A percentile compares a stretch with the other conserved stretches of the same genome.
phyloP scores from a whole-genome alignment of 2,329 filamentous ascomycete species.

The Fusarium beomiforme region DNA sequence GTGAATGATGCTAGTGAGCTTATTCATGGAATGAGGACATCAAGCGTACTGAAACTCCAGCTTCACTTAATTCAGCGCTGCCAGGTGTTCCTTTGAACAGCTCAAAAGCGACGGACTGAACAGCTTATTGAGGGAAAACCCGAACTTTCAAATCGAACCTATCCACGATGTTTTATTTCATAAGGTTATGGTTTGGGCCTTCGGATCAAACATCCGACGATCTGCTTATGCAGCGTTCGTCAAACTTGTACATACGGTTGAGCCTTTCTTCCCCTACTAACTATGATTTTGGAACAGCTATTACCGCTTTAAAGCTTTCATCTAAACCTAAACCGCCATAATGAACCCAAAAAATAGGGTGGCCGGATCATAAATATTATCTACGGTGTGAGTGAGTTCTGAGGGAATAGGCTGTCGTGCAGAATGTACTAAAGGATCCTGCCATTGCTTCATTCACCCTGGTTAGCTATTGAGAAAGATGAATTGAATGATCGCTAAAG shows the following conservation, averaged over 20 bases:
- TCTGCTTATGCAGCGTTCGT: background rate
- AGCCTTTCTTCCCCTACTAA: background rate
- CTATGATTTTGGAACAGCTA: background rate
- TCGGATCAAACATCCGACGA: background rate
- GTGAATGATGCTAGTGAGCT: background rate
- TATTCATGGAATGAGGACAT: background rate
- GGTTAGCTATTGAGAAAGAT: too few species aligned
- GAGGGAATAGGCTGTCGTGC: background rate
- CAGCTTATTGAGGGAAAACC: background rate
- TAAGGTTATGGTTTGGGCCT: background rate
- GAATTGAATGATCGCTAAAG: too few species aligned
- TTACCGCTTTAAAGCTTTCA: too few species aligned
- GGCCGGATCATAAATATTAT: background rate
- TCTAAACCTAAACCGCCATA: background rate
- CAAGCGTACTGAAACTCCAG: background rate
- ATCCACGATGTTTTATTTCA: background rate
- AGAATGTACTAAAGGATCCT: background rate
- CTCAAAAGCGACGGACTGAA: background rate
- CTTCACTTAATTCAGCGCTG: background rate
- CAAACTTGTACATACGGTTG: background rate
- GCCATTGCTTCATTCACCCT: background rate
- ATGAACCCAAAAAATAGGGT: background rate
- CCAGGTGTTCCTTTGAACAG: background rate
- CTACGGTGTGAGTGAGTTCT: background rate
- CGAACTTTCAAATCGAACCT: background rate